A percentile compares a stretch with the other conserved stretches of the same genome.
Conservation (phyloP, 2,329 filamentous ascomycete species). For the Ampelomyces quisqualis region DNA sequence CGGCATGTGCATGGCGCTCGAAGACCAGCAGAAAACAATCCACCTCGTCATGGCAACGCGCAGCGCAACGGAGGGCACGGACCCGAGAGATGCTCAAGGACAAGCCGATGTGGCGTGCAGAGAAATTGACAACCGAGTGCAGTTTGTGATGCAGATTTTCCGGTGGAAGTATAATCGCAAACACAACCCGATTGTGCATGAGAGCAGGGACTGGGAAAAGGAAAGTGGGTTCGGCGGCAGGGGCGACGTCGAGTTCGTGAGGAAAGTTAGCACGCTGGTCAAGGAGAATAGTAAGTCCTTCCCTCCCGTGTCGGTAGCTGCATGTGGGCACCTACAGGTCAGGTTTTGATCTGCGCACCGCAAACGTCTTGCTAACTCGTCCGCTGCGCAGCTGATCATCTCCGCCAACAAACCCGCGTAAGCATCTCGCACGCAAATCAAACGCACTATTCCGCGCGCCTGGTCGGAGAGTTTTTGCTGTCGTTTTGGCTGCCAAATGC, state of each 20-base stretch:
- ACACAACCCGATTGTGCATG: slow-evolving; percentile 43
- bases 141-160: slow-evolving; percentile 50
- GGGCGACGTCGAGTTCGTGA: slow-evolving; percentile 41
- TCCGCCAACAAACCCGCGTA: slow-evolving; percentile 42
- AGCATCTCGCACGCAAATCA: slow-evolving; percentile 44
- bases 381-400: slow-evolving; percentile 41
- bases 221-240: slow-evolving; percentile 40
- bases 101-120: slow-evolving; percentile 45
- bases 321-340: too few relatives aligned
- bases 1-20: slow-evolving; percentile 51
- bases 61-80: slow-evolving; percentile 31
- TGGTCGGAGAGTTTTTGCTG: slow-evolving; percentile 48
- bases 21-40: slow-evolving; percentile 51
- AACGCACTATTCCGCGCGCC: slow-evolving; percentile 45
- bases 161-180: slow-evolving; percentile 51
- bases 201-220: slow-evolving; percentile 44
- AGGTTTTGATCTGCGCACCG: neutral
- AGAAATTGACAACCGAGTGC: slow-evolving; percentile 49
- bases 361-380: slow-evolving; percentile 11
- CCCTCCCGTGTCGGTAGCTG: too few relatives aligned
- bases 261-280: slow-evolving; percentile 42
- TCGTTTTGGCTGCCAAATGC: slow-evolving; percentile 35
- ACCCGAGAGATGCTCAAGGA: slow-evolving; percentile 29
- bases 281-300: slow-evolving; percentile 46
- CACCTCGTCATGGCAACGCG: slow-evolving; percentile 48